phyloP scores from a whole-genome alignment of 768 basidiomycete species.

The Pleurotus salmoneostramineus region DNA sequence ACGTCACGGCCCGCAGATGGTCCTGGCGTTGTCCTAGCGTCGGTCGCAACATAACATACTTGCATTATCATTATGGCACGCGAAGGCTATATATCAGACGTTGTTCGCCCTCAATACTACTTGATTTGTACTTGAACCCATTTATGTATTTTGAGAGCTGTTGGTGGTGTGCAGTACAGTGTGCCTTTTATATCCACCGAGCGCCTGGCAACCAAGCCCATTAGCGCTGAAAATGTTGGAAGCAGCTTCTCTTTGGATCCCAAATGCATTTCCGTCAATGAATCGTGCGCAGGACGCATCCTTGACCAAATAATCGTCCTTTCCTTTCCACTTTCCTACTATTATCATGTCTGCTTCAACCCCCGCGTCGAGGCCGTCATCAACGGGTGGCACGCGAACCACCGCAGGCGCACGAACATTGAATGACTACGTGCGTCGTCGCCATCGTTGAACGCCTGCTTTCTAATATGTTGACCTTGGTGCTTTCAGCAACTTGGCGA shows the following conservation, averaged over 20 bases:
- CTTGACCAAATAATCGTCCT: background rate
- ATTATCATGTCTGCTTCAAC: background rate
- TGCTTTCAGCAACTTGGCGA: constrained; percentile 84
- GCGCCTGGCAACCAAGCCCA: too few species aligned
- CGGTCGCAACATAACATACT: too few species aligned
- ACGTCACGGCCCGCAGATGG: too few species aligned
- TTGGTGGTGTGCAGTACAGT: too few species aligned
- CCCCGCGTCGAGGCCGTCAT: constrained; percentile 5
- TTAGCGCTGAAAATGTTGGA: constrained; percentile 7
- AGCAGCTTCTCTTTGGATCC: background rate
- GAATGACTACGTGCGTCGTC: constrained; percentile 4
- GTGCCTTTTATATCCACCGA: too few species aligned
- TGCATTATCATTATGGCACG: background rate
- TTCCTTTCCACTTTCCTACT: constrained; percentile 4
- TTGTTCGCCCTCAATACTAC: background rate
- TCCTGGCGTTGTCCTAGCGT: too few species aligned
- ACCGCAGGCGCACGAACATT: constrained; percentile 4
- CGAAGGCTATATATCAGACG: background rate
- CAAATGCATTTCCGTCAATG: constrained; percentile 4
- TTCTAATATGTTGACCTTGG: background rate
- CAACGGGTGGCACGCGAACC: constrained; percentile 6
- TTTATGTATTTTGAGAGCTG: too few species aligned
- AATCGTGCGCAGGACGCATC: constrained; percentile 7
- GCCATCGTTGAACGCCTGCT: background rate
- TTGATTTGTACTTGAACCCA: too few species aligned